A percentile compares a stretch with the other conserved stretches of the same genome.
These are phyloP conservation scores for Aspergillus baeticus DNA, from an alignment of 495 filamentous ascomycete species.

Conservation along the genomic window DNA sequence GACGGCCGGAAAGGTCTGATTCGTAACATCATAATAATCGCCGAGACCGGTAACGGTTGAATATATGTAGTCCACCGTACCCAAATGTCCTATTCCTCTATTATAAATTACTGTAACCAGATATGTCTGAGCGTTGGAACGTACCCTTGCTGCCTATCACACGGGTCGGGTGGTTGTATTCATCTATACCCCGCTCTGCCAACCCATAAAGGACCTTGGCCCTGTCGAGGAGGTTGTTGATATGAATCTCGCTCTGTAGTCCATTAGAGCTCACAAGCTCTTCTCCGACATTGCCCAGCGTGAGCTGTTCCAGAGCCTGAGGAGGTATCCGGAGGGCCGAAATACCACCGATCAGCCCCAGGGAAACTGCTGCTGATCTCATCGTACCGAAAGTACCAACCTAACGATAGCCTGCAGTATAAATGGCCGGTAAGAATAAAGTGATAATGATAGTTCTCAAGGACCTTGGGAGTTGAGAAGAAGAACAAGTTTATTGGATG, in stretches of 20 bases:
- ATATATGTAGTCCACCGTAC: slow-evolving; percentile 61
- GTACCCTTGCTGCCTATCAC: slow-evolving; percentile 62
- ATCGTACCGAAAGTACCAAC: neutral
- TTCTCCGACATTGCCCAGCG: neutral
- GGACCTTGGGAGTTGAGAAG: slow-evolving; percentile 1
- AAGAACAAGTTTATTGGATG: neutral
- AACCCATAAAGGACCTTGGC: slow-evolving; percentile 57
- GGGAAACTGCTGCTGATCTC: slow-evolving; percentile 8
- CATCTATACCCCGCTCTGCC: slow-evolving; percentile 49
- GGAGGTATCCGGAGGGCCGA: slow-evolving; percentile 9
- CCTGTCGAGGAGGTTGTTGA: slow-evolving; percentile 48
- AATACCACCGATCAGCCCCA: slow-evolving; percentile 12
- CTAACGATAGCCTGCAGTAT: neutral
- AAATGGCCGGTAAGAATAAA: neutral
- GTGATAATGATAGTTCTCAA: neutral
- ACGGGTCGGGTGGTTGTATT: slow-evolving; percentile 61
- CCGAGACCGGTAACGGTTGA: slow-evolving; percentile 44
- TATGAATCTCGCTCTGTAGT: slow-evolving; percentile 53
- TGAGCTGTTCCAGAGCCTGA: neutral
- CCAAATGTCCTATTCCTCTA: slow-evolving; percentile 49
- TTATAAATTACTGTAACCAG: neutral
- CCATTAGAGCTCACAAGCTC: slow-evolving; percentile 46
- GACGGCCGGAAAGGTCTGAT: slow-evolving; percentile 59
- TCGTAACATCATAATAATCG: slow-evolving; percentile 57
- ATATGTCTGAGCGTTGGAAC: neutral